A percentile compares a stretch with the other conserved stretches of the same genome.
Evolutionary conservation across 352 stramenopile genomes (phyloP).

Genomic region (Globisporangium uncinulatum): DNA sequence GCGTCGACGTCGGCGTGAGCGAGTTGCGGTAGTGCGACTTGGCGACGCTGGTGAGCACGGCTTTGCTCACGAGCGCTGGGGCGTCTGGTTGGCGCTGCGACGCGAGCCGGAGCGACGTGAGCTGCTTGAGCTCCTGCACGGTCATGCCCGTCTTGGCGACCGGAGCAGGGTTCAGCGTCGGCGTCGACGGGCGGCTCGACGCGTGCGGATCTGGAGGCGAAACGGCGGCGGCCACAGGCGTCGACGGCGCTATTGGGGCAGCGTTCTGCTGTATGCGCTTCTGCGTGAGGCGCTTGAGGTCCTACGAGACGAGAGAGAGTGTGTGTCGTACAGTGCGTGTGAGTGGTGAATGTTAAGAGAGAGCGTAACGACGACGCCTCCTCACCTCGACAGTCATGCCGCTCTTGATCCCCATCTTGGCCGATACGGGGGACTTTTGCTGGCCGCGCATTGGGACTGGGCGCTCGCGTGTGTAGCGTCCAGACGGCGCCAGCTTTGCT

Average conservation of each 20-base stretch:
- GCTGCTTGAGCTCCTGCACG: conserved; percentile 82
- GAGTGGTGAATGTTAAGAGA: neutral
- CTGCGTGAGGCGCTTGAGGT: conserved; percentile 81
- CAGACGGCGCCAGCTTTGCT: conserved; percentile 9
- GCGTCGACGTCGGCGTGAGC: conserved; percentile 44
- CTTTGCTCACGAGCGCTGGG: conserved; percentile 68
- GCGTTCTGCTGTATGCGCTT: conserved; percentile 75
- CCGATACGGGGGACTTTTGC: conserved; percentile 34
- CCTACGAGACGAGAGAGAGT: conserved; percentile 13
- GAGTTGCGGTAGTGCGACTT: conserved; percentile 72
- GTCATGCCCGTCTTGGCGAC: conserved; percentile 79
- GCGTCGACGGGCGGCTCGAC: conserved; percentile 34
- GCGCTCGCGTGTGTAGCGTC: conserved; percentile 11
- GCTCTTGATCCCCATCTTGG: conserved; percentile 86
- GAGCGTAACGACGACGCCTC: neutral
- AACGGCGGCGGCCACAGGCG: conserved; percentile 25
- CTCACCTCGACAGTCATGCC: conserved; percentile 79
- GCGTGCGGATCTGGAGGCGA: conserved; percentile 7
- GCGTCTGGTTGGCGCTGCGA: conserved; percentile 70
- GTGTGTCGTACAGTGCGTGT: no score
- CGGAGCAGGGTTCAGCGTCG: conserved; percentile 51
- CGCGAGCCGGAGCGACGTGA: conserved; percentile 71
- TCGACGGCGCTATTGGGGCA: conserved; percentile 5
- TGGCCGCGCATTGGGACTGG: conserved; percentile 8
- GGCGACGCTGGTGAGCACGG: conserved; percentile 63